A percentile compares a stretch with the other conserved stretches of the same genome.
Evolutionary conservation across 257 asterid genomes (phyloP).

Genomic region (Nicotiana benthamiana): DNA sequence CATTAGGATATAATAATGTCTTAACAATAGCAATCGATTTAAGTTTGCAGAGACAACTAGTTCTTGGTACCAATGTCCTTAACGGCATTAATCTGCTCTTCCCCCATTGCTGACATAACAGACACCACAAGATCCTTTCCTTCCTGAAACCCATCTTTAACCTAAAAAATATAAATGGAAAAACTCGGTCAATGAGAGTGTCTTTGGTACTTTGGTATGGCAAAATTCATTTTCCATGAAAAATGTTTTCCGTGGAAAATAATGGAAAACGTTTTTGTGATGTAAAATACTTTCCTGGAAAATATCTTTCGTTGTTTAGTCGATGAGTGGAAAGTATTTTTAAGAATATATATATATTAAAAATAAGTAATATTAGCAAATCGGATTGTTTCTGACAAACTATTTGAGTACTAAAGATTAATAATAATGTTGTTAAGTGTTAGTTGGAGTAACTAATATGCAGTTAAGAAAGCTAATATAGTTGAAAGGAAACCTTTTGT

Average conservation of each 20-base stretch:
- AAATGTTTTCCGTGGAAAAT: background rate
- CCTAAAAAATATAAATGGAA: constrained; percentile 15
- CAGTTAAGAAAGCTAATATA: background rate
- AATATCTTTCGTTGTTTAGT: too few species aligned
- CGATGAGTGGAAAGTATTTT: too few species aligned
- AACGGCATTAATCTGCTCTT: constrained; percentile 62
- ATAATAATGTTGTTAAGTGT: too few species aligned
- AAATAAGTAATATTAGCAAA: background rate
- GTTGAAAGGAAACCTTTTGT: background rate
- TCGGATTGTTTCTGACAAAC: background rate
- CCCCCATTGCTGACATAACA: constrained; percentile 73
- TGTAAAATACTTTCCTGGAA: too few species aligned
- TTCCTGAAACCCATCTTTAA: constrained; percentile 54
- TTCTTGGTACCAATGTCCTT: constrained; percentile 55
- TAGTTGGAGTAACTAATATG: background rate
- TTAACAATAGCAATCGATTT: constrained; percentile 4
- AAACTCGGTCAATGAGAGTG: background rate
- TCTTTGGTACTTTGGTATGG: background rate
- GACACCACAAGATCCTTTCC: constrained; percentile 68
- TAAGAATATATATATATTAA: too few species aligned
- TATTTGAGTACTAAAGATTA: background rate
- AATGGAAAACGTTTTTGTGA: too few species aligned
- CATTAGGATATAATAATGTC: background rate
- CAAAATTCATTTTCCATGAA: background rate
- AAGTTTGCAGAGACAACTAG: constrained; percentile 7